These are phyloP conservation scores for Auricularia sp. DNA, from an alignment of 768 basidiomycete genomes.

Conservation along the genomic window DNA sequence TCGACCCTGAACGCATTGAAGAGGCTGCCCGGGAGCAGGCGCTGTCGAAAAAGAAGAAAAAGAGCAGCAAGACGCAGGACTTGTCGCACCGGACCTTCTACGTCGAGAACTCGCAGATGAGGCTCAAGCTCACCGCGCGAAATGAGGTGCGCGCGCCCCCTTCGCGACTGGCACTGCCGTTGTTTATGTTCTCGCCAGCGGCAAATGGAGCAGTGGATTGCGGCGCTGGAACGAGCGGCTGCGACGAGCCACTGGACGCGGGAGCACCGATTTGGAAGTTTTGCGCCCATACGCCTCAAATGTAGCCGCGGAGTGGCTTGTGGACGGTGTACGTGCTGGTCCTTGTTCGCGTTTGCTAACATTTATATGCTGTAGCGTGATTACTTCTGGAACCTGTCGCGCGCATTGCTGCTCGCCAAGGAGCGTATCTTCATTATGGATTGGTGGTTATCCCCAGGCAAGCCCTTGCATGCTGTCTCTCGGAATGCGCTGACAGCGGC, in stretches of 20 bases:
- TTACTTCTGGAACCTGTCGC: constrained; percentile 95
- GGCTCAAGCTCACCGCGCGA: constrained; percentile 74
- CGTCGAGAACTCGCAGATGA: constrained; percentile 82
- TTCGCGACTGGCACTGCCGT: neutral
- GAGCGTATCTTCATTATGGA: constrained; percentile 91
- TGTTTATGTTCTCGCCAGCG: constrained; percentile 35
- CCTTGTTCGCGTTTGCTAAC: too few relatives aligned
- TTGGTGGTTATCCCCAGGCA: constrained; percentile 94
- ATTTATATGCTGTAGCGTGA: constrained; percentile 50
- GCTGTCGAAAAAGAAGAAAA: constrained; percentile 32
- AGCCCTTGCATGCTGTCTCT: constrained; percentile 3
- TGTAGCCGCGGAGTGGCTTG: constrained; percentile 94
- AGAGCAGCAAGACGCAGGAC: constrained; percentile 40
- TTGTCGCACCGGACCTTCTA: constrained; percentile 93
- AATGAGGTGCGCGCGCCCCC: constrained; percentile 53
- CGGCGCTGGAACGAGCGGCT: constrained; percentile 74
- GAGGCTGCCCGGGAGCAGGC: constrained; percentile 13
- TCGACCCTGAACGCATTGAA: neutral
- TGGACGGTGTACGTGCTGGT: constrained; percentile 69
- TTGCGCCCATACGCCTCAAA: constrained; percentile 89
- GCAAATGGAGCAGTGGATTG: constrained; percentile 96
- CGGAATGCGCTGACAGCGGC: neutral
- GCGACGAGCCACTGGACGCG: constrained; percentile 67
- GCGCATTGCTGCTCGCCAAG: constrained; percentile 81
- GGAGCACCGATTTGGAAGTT: constrained; percentile 84